Evolutionary conservation across 129 eudicot genomes (phyloP).

Genomic region (Centaurea solstitialis): DNA sequence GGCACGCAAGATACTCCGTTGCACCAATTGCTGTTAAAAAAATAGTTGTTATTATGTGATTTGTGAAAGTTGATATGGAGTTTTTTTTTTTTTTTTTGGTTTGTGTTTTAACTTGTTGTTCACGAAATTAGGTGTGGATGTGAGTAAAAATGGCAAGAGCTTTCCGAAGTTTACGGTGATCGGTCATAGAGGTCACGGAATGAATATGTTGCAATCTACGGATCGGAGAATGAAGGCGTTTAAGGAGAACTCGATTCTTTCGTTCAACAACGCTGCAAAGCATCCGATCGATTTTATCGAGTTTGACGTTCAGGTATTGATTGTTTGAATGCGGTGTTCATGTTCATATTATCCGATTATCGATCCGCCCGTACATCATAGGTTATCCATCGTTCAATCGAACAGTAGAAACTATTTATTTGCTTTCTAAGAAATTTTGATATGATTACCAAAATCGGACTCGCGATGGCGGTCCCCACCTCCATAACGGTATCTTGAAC

Average conservation of each 20-base stretch:
- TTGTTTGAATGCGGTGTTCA: not conserved
- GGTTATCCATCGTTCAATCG: not conserved
- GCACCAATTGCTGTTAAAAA: too few species aligned
- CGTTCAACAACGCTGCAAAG: slow-evolving; percentile 72
- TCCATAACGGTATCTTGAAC: too few species aligned
- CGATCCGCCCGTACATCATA: not conserved
- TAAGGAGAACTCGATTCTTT: slow-evolving; percentile 76
- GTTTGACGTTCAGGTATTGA: slow-evolving; percentile 93
- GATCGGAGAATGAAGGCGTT: slow-evolving; percentile 84
- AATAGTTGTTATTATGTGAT: not conserved
- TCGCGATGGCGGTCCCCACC: too few species aligned
- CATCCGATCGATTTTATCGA: slow-evolving; percentile 69
- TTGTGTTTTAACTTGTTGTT: not conserved
- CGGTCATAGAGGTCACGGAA: slow-evolving; percentile 92
- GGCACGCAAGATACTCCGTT: too few species aligned
- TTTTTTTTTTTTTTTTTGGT: not conserved
- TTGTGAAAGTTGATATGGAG: not conserved
- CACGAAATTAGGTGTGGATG: slow-evolving; percentile 36
- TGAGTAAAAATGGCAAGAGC: slow-evolving; percentile 36
- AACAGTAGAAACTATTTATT: not conserved
- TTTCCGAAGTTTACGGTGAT: slow-evolving; percentile 63
- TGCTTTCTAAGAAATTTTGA: too few species aligned
- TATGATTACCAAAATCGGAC: too few species aligned
- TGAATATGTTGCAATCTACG: slow-evolving; percentile 73
- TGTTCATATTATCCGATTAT: not conserved